Percentiles rank a stretch among this genome's conserved stretches.
Evolutionary conservation across 1,284 basidiomycete genomes (phyloP).

Genomic region (Boletus smithii): DNA sequence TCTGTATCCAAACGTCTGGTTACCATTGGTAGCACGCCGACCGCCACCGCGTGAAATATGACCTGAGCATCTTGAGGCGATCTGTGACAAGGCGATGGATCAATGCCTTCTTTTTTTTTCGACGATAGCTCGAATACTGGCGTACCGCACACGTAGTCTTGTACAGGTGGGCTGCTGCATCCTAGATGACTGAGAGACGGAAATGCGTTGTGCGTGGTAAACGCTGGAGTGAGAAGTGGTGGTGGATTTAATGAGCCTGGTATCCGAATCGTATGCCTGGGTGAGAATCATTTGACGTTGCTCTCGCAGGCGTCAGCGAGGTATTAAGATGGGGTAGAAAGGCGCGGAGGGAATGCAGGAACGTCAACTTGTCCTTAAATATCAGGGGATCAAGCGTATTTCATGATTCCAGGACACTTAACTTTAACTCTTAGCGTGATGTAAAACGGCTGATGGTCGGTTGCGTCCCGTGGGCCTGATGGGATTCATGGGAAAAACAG

Average conservation of each 20-base stretch:
- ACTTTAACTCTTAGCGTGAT: constrained; percentile 34
- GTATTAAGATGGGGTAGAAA: constrained; percentile 12
- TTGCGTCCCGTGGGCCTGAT: constrained; percentile 28
- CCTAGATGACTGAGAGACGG: constrained; percentile 13
- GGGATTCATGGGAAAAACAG: constrained; percentile 35
- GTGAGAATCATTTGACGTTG: constrained; percentile 29
- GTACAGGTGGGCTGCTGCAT: constrained; percentile 50
- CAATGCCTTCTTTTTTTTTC: constrained; percentile 1
- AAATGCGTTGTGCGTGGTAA: constrained; percentile 18
- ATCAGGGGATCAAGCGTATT: constrained; percentile 20
- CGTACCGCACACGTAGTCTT: constrained; percentile 35
- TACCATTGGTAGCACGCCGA: constrained; percentile 63
- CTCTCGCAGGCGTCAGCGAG: constrained; percentile 18
- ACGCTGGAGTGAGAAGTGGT: constrained; percentile 22
- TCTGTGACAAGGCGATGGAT: constrained; percentile 39
- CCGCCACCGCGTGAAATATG: constrained; percentile 71
- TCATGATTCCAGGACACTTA: constrained; percentile 25
- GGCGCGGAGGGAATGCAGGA: constrained; percentile 12
- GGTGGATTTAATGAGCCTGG: constrained; percentile 32
- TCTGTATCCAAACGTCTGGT: constrained; percentile 73
- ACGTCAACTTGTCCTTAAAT: constrained; percentile 32
- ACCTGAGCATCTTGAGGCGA: constrained; percentile 66
- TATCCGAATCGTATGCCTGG: constrained; percentile 18
- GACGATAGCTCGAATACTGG: constrained; percentile 24
- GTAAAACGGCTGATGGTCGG: constrained; percentile 35